Conservation (phyloP, 768 basidiomycete genomes). For the Dacryopinax primogenitus region DNA sequence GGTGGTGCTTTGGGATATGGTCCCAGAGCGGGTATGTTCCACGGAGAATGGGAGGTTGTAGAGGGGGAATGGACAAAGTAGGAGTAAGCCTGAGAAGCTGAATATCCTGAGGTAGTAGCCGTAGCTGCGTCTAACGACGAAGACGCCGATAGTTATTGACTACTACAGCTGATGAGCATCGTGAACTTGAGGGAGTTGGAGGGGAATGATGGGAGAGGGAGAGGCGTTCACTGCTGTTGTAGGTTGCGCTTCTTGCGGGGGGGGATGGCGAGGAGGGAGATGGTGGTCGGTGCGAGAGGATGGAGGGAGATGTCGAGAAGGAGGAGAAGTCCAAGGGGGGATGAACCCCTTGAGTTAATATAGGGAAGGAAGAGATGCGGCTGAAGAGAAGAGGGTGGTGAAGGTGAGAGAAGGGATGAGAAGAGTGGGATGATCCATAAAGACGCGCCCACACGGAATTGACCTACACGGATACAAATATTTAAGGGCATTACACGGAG, state of each 20-base stretch:
- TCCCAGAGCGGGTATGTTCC: conserved; percentile 7
- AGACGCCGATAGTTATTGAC: conserved; percentile 4
- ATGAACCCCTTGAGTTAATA: conserved; percentile 8
- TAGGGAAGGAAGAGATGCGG: not conserved
- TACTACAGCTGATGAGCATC: conserved; percentile 8
- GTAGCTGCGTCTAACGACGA: conserved; percentile 1
- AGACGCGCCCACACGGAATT: not conserved
- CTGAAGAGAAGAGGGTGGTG: not conserved
- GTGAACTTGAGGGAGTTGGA: not conserved
- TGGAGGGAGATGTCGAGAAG: not conserved
- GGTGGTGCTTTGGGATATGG: not conserved
- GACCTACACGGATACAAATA: too few relatives aligned
- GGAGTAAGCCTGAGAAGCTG: not conserved
- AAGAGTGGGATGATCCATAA: not conserved
- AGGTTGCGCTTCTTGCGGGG: not conserved
- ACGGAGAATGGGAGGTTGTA: not conserved
- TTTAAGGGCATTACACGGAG: too few relatives aligned
- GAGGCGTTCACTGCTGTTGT: not conserved
- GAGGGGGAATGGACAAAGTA: not conserved
- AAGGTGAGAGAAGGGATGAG: not conserved
- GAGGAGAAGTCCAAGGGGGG: not conserved
- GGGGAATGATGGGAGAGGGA: not conserved
- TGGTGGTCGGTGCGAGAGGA: not conserved
- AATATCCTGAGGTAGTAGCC: not conserved
- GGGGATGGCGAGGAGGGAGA: not conserved